A percentile compares a stretch with the other conserved stretches of the same genome.
Evolutionary conservation across 2,329 filamentous ascomycete genomes (phyloP).

Genomic region (Diaporthe capsici): DNA sequence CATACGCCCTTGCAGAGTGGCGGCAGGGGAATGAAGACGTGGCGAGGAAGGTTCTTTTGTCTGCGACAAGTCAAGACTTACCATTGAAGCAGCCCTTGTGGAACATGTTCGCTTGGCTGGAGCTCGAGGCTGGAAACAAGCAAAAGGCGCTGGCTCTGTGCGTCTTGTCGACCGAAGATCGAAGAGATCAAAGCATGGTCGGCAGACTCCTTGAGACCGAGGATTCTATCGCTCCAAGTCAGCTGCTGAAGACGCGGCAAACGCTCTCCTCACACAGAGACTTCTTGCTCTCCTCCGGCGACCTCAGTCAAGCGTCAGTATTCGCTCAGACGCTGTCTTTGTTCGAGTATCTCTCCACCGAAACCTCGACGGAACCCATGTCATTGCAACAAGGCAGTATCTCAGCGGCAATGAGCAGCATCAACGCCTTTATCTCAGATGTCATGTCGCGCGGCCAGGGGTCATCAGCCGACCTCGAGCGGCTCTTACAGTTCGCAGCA

Average conservation of each 20-base stretch:
- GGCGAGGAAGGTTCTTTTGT: conserved; percentile 75
- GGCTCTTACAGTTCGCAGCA: conserved; percentile 77
- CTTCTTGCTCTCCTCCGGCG: conserved; percentile 66
- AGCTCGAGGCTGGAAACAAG: conserved; percentile 62
- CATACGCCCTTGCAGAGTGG: conserved; percentile 81
- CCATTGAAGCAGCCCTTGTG: conserved; percentile 65
- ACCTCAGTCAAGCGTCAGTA: conserved; percentile 63
- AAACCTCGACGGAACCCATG: conserved; percentile 58
- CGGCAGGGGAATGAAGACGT: conserved; percentile 68
- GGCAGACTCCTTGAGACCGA: conserved; percentile 37
- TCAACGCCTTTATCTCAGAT: conserved; percentile 58
- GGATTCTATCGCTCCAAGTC: conserved; percentile 42
- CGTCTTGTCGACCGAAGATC: conserved; percentile 54
- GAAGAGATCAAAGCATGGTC: not conserved
- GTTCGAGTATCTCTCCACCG: conserved; percentile 74
- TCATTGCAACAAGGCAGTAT: conserved; percentile 69
- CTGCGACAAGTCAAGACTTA: conserved; percentile 68
- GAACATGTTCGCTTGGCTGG: conserved; percentile 77
- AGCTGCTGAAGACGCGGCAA: conserved; percentile 68
- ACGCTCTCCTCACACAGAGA: conserved; percentile 68
- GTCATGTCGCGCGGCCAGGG: conserved; percentile 55
- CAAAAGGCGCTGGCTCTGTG: conserved; percentile 55
- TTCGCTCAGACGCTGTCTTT: conserved; percentile 75
- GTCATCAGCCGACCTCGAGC: conserved; percentile 65
- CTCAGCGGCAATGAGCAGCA: conserved; percentile 60